phyloP scores from a whole-genome alignment of 768 basidiomycete genomes.

The Leccinellum albellum region DNA sequence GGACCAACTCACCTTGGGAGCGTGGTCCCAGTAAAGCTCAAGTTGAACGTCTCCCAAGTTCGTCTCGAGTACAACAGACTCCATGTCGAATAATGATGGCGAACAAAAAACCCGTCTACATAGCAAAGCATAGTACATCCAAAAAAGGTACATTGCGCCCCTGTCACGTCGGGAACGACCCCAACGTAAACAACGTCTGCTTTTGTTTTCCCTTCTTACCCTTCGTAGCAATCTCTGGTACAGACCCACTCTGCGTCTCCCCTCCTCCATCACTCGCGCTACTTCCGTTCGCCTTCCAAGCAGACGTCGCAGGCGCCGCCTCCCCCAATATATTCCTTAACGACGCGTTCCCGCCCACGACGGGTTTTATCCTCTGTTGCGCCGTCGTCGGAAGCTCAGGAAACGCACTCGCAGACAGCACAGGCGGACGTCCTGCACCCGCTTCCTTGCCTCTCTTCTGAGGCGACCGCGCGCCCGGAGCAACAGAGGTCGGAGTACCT shows the following conservation, averaged over 20 bases:
- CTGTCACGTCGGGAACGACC: conserved; percentile 41
- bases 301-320: conserved; percentile 25
- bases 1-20: background rate
- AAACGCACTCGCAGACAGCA: conserved; percentile 56
- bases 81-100: background rate
- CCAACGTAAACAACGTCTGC: conserved; percentile 74
- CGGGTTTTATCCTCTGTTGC: conserved; percentile 39
- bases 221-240: conserved; percentile 30
- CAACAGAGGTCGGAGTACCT: background rate
- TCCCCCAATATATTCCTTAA: conserved; percentile 55
- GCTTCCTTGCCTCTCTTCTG: conserved; percentile 10
- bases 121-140: background rate
- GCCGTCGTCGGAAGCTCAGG: conserved; percentile 59
- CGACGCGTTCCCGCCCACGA: conserved; percentile 60
- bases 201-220: conserved; percentile 81
- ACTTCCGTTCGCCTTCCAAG: conserved; percentile 25
- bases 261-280: background rate
- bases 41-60: background rate
- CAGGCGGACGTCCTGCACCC: conserved; percentile 29
- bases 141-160: background rate
- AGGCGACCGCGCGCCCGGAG: background rate
- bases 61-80: background rate
- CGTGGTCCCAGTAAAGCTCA: background rate
- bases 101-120: background rate
- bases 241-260: background rate